Base-by-base conservation (phyloP, 306 rosid genomes). In the Arachis stenosperma region DNA sequence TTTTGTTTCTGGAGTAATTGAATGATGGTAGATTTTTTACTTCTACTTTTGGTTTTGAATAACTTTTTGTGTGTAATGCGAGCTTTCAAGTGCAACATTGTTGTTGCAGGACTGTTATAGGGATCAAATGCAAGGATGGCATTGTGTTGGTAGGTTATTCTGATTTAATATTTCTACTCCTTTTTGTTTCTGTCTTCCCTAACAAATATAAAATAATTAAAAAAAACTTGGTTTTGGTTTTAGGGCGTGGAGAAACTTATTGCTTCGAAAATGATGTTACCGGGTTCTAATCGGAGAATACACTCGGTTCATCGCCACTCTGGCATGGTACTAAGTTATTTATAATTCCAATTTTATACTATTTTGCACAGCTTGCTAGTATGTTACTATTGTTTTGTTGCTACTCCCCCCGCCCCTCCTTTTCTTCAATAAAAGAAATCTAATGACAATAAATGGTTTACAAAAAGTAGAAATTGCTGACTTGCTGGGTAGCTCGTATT, bases 171-270 rank as follows among this genome's bases (percentile, higher is more conserved):
- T n/a, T 5, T n/a, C 6, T 52, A 52, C 57, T 8, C 8, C 54
- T 70, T 70, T 27, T 42, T 3, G 3, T 54, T 36, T 73, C 8
- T 67, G 33, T 42, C 71, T n/a, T 14, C 48, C 4, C 50, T 52
- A 9, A 0, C 30, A 56, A 39, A 11, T 0, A 7, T 12, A 43
- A 46, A 10, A 51, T 69, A 75, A 40, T 54, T 11, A 46, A 6
- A 56, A 62, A 60, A n/a, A 48, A 48, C 51, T 51, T 39, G 15
- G 15, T 42, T 29, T 64, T 59, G 70, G 69, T 78, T 77, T 57
- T 80, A 90, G 96, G 97, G 97, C 2, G 99, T 94, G 55, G 99
- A 94, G 85, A 94, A 94, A 85, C 95, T 94, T 52, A 86, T 94
- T 67, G 90, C 97, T 2, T 94, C 97, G 1, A 94, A 94, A 79